These are phyloP conservation scores for Voacanga thouarsii DNA, from an alignment of 257 asterid genomes.

Conservation along the genomic window DNA sequence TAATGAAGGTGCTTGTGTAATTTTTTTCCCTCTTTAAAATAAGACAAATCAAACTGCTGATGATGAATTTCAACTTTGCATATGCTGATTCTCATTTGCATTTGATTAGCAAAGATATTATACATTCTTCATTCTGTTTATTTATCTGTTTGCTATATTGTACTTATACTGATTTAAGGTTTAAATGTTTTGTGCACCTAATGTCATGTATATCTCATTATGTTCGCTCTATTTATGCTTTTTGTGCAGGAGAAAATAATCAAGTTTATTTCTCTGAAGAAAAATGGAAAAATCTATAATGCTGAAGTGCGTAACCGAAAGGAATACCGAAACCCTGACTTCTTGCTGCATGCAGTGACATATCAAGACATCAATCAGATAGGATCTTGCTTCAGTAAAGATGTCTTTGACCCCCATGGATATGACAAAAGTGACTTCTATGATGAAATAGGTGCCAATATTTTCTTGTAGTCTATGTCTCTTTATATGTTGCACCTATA, in stretches of 20 bases:
- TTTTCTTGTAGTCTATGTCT: slow-evolving; percentile 11
- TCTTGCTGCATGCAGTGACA: slow-evolving; percentile 94
- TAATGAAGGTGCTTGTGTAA: not conserved
- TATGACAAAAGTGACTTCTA: slow-evolving; percentile 85
- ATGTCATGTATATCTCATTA: slow-evolving; percentile 1
- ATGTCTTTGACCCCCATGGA: slow-evolving; percentile 98
- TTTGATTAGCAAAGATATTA: not conserved
- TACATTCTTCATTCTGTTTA: not conserved
- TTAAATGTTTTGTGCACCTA: not conserved
- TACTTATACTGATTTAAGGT: not conserved
- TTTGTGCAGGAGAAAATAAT: slow-evolving; percentile 57
- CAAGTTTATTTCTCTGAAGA: slow-evolving; percentile 68
- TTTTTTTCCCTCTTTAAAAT: not conserved
- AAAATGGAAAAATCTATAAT: slow-evolving; percentile 79
- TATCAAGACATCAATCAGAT: slow-evolving; percentile 91
- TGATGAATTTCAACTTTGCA: not conserved
- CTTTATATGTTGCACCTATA: not conserved
- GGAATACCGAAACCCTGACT: slow-evolving; percentile 94
- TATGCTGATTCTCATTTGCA: not conserved
- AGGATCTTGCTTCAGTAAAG: slow-evolving; percentile 90
- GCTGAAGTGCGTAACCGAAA: slow-evolving; percentile 92
- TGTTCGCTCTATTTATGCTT: slow-evolving; percentile 15
- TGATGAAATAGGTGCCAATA: slow-evolving; percentile 73
- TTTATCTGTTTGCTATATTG: not conserved
- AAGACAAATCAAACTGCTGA: not conserved